Percentiles rank a stretch among this genome's conserved stretches.
Conservation (phyloP, 768 basidiomycete genomes). For the Suillus subluteus region DNA sequence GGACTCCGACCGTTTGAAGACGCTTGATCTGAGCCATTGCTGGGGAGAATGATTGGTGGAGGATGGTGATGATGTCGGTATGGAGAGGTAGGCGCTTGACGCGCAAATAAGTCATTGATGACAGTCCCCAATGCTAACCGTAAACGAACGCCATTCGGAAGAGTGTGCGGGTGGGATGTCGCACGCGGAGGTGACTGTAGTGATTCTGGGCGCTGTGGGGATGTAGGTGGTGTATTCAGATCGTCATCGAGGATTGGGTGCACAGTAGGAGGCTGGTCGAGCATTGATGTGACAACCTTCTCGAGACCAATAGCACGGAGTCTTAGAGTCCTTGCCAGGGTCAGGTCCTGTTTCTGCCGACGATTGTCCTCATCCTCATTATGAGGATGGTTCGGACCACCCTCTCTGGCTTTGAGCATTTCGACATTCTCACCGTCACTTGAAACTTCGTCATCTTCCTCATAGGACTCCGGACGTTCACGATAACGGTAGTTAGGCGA, state of each 20-base stretch:
- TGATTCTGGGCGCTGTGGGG: conserved; percentile 43
- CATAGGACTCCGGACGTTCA: conserved; percentile 73
- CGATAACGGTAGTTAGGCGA: conserved; percentile 65
- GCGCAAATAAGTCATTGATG: conserved; percentile 81
- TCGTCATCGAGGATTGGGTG: conserved; percentile 62
- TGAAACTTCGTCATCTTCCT: conserved; percentile 68
- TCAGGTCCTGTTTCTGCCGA: conserved; percentile 59
- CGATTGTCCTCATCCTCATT: conserved; percentile 64
- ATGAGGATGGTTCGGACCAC: conserved; percentile 50
- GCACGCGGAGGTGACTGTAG: conserved; percentile 17
- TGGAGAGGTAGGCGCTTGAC: conserved; percentile 55
- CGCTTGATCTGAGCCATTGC: conserved; percentile 27
- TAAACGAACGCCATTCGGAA: conserved; percentile 83
- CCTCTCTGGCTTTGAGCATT: conserved; percentile 50
- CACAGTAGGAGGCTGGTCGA: conserved; percentile 73
- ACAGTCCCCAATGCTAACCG: conserved; percentile 76
- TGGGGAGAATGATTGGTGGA: conserved; percentile 37
- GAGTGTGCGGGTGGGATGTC: conserved; percentile 53
- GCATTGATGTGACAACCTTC: conserved; percentile 81
- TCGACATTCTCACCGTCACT: conserved; percentile 66
- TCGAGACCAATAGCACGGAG: conserved; percentile 81
- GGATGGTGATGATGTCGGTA: conserved; percentile 39
- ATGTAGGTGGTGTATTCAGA: conserved; percentile 52
- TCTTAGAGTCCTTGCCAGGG: conserved; percentile 63
- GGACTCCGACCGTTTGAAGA: conserved; percentile 29